Conservation (phyloP, 441 rosid species). For the Erodium moschatum region DNA sequence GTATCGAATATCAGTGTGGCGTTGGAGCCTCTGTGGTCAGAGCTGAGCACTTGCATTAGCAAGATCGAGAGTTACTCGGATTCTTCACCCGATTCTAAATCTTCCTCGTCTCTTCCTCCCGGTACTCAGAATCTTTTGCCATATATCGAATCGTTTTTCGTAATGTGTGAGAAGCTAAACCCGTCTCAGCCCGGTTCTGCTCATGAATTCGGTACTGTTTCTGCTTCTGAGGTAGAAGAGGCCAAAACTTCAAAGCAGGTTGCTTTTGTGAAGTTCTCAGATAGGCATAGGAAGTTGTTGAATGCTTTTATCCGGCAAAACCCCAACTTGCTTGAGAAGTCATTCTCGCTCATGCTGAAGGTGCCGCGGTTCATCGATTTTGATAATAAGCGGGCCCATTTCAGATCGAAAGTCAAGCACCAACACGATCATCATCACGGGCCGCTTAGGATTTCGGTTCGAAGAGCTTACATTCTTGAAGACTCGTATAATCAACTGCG, state of each 20-base stretch:
- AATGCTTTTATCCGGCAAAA: slow-evolving; percentile 89
- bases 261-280: slow-evolving; percentile 80
- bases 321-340: slow-evolving; percentile 80
- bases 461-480: slow-evolving; percentile 91
- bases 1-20: slow-evolving; percentile 57
- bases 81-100: slow-evolving; percentile 46
- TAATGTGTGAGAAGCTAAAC: slow-evolving; percentile 84
- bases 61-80: slow-evolving; percentile 77
- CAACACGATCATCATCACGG: slow-evolving; percentile 86
- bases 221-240: slow-evolving; percentile 80
- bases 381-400: slow-evolving; percentile 90
- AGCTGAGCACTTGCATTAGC: slow-evolving; percentile 80
- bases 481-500: slow-evolving; percentile 97
- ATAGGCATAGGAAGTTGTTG: slow-evolving; percentile 84
- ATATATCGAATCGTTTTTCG: slow-evolving; percentile 93
- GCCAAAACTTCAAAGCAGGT: slow-evolving; percentile 55
- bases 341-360: slow-evolving; percentile 87
- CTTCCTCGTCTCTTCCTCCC: slow-evolving; percentile 61
- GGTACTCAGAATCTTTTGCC: slow-evolving; percentile 93
- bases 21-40: slow-evolving; percentile 90
- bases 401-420: slow-evolving; percentile 86
- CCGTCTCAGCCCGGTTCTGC: slow-evolving; percentile 42
- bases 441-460: slow-evolving; percentile 77
- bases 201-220: slow-evolving; percentile 57
- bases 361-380: slow-evolving; percentile 93